Evolutionary conservation across 1,284 basidiomycete genomes (phyloP).

Genomic region (Ceratobasidium theobromae): DNA sequence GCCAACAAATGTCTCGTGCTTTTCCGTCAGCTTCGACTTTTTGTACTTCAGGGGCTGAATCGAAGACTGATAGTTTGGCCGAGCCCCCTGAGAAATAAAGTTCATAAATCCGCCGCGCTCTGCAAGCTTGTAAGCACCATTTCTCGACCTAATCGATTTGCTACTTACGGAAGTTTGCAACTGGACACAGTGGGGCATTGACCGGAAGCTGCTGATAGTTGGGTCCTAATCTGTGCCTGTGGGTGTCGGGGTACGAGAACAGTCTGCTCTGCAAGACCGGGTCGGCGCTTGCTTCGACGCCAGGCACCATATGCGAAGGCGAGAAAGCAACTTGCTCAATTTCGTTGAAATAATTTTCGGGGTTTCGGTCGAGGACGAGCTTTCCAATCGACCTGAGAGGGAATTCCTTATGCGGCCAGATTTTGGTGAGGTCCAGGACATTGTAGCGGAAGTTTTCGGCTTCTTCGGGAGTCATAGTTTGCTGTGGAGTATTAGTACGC

Average conservation of each 20-base stretch:
- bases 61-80: slow-evolving; percentile 84
- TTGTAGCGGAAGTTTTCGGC: slow-evolving; percentile 90
- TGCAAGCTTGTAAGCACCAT: no score
- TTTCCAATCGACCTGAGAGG: slow-evolving; percentile 86
- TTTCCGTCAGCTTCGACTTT: slow-evolving; percentile 47
- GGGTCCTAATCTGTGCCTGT: slow-evolving; percentile 76
- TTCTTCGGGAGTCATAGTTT: slow-evolving; percentile 88
- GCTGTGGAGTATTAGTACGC: slow-evolving; percentile 50
- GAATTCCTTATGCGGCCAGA: slow-evolving; percentile 82
- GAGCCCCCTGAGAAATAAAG: slow-evolving; percentile 75
- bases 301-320: slow-evolving; percentile 82
- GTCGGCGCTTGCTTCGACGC: slow-evolving; percentile 85
- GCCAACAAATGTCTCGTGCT: slow-evolving; percentile 77
- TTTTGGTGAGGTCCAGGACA: slow-evolving; percentile 86
- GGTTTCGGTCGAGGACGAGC: slow-evolving; percentile 83
- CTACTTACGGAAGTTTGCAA: slow-evolving; percentile 74
- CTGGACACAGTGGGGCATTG: slow-evolving; percentile 72
- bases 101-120: slow-evolving; percentile 69
- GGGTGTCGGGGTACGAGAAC: slow-evolving; percentile 95
- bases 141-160: no score
- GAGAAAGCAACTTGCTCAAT: slow-evolving; percentile 69
- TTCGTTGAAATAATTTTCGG: slow-evolving; percentile 83
- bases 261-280: slow-evolving; percentile 90
- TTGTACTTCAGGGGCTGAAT: slow-evolving; percentile 64
- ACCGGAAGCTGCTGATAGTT: slow-evolving; percentile 92